Evolutionary conservation across 108 stramenopile genomes (phyloP), one percentile per base, ranked within the genome.

Genomic region (Cyclotella sp.): DNA sequence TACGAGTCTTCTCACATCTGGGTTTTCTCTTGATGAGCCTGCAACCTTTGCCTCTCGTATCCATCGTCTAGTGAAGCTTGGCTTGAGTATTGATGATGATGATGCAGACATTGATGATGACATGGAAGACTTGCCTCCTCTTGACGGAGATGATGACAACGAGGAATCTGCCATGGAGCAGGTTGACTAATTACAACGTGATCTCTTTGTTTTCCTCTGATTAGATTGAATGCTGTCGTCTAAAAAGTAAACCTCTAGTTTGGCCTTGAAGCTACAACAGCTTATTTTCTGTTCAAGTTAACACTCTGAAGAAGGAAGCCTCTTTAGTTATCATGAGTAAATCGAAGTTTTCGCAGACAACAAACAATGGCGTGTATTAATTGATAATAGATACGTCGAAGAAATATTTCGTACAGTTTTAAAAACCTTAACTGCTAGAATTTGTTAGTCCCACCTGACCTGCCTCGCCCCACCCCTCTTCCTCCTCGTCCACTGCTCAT

Each of bases 1-100:
- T 72, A 99, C 98, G 34, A 95, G 96, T 46, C 96, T 99, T 30
- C 91, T 99, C 63, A 99, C 98, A 11, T 94, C 92, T 58, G 99
- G 99, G 58, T 99, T 99, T 92, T 92, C 93, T 66, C 89, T 99
- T 63, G 99, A 99, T 58, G 98, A 99, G 85, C 99, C 99, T 34
- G 92, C 95, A 72, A 98, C 98, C 58, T 99, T 99, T 77, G 98
- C 99, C 34, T 93, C 93, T 63, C 98, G 99, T 73, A 99, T 99
- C 88, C 95, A 98, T 89, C 94, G 98, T 86, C 93, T 99, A 42
- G 98, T 99, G 82, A 98, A 98, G 88, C 90, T 99, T 58, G 99
- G 99, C 45, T 93, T 99, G 43, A 94, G 92, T 68, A 98, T 99
- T 78, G 99, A 99, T 72, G 98, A 98, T 58, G 99, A 97, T 68